Conservation (phyloP, 495 filamentous ascomycete species). For the Aspergillus heteromorphus region DNA sequence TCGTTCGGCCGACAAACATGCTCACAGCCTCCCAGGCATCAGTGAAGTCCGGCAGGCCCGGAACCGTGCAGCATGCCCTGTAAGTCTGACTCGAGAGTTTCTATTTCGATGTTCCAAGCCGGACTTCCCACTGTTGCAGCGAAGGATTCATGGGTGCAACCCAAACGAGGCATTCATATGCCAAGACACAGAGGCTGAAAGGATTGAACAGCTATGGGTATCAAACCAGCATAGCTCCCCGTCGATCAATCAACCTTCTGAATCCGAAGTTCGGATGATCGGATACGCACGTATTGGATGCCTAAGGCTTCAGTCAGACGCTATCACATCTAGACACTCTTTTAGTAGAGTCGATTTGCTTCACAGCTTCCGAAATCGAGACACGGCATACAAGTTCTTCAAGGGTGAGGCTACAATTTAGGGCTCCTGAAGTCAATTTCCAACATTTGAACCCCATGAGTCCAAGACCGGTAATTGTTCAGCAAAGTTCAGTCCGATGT, state of each 20-base stretch:
- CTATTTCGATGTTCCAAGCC: neutral
- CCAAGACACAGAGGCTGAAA: neutral
- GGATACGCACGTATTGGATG: neutral
- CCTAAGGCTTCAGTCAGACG: too few species aligned
- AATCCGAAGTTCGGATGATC: neutral
- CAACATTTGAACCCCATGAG: neutral
- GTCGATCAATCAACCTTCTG: conserved; percentile 2
- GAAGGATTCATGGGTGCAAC: neutral
- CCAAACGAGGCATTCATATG: neutral
- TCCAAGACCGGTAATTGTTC: neutral
- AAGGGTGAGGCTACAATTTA: neutral
- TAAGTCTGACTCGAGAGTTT: neutral
- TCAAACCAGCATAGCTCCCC: neutral
- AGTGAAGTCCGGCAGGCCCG: neutral
- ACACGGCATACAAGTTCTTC: neutral
- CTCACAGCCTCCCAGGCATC: neutral
- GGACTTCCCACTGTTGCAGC: neutral
- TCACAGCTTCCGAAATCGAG: too few species aligned
- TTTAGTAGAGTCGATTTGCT: too few species aligned
- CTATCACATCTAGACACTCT: too few species aligned
- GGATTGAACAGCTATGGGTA: neutral
- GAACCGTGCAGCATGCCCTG: neutral
- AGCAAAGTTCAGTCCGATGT: neutral
- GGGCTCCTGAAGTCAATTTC: neutral
- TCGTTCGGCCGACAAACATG: neutral